Evolutionary conservation across 495 filamentous ascomycete genomes (phyloP).

Genomic region (Immersiella caudata): DNA sequence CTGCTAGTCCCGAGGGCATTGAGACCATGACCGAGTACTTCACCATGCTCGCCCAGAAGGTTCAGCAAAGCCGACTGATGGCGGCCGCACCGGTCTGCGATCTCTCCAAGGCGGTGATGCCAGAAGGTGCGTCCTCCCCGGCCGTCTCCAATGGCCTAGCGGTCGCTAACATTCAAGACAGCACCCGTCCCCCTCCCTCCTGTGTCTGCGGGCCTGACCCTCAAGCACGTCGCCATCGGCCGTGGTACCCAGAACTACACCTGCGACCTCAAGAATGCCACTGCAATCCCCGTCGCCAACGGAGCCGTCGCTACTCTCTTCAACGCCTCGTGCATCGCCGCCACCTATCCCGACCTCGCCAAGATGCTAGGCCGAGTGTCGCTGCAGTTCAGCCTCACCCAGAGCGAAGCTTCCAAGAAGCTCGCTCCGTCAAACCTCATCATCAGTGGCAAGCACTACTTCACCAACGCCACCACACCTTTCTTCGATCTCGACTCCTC

Average conservation of each 20-base stretch:
- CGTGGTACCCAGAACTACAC: constrained; percentile 94
- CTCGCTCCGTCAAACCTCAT: constrained; percentile 59
- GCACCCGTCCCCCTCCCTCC: constrained; percentile 55
- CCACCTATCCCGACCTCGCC: constrained; percentile 65
- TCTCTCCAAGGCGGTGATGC: constrained; percentile 51
- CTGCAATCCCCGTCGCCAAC: constrained; percentile 59
- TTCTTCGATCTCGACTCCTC: constrained; percentile 71
- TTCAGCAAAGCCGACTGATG: constrained; percentile 44
- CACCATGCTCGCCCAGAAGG: constrained; percentile 53
- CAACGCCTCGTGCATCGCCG: constrained; percentile 80
- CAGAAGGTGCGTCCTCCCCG: constrained; percentile 42
- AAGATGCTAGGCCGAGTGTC: constrained; percentile 55
- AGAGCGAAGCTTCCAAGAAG: constrained; percentile 34
- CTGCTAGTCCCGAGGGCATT: constrained; percentile 40
- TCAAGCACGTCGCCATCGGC: constrained; percentile 81
- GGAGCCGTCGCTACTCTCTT: constrained; percentile 87
- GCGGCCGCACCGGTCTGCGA: constrained; percentile 51
- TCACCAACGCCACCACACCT: constrained; percentile 67
- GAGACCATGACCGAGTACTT: constrained; percentile 57
- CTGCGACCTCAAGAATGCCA: constrained; percentile 62
- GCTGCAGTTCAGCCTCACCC: constrained; percentile 56
- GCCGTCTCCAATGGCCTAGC: neutral
- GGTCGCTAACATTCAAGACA: constrained; percentile 34
- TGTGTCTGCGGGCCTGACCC: constrained; percentile 57
- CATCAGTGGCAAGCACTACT: constrained; percentile 77